Conservation (phyloP, 2,329 filamentous ascomycete species). For the Pestalotiopsis sp. region DNA sequence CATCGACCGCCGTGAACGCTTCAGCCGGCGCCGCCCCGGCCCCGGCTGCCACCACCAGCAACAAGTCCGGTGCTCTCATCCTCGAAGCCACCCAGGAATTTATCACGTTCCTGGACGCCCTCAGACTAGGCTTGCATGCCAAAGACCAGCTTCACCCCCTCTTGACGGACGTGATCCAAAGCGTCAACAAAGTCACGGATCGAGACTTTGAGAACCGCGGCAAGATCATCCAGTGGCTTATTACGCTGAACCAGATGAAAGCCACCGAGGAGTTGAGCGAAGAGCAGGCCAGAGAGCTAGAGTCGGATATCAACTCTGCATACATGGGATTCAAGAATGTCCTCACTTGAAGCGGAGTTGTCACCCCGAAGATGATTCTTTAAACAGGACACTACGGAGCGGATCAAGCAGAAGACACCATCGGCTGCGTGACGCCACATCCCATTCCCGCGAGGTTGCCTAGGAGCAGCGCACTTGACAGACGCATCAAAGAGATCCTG, state of each 20-base stretch:
- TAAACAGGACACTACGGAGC: too few species aligned
- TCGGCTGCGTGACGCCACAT: too few species aligned
- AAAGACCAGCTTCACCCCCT: constrained; percentile 97
- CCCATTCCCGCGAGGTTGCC: too few species aligned
- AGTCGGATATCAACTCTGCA: constrained; percentile 90
- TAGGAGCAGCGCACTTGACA: too few species aligned
- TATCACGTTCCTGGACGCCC: constrained; percentile 94
- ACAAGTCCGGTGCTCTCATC: constrained; percentile 67
- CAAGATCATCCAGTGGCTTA: constrained; percentile 98
- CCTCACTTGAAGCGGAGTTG: constrained; percentile 35
- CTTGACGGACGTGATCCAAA: constrained; percentile 92
- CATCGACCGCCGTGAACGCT: constrained; percentile 72
- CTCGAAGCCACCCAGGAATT: constrained; percentile 95
- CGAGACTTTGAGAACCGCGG: constrained; percentile 91
- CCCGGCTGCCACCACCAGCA: constrained; percentile 39
- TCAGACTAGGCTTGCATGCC: constrained; percentile 87
- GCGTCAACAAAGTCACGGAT: constrained; percentile 95
- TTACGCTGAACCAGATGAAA: constrained; percentile 96
- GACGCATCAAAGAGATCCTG: too few species aligned
- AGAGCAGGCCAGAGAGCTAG: constrained; percentile 83
- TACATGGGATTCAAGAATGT: constrained; percentile 92
- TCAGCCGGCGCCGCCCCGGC: constrained; percentile 45
- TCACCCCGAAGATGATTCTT: too few species aligned
- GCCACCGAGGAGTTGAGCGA: constrained; percentile 88
- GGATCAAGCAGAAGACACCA: too few species aligned